Evolutionary conservation across 176 grass and related monocot genomes (phyloP).

Genomic region (Guadua angustifolia): DNA sequence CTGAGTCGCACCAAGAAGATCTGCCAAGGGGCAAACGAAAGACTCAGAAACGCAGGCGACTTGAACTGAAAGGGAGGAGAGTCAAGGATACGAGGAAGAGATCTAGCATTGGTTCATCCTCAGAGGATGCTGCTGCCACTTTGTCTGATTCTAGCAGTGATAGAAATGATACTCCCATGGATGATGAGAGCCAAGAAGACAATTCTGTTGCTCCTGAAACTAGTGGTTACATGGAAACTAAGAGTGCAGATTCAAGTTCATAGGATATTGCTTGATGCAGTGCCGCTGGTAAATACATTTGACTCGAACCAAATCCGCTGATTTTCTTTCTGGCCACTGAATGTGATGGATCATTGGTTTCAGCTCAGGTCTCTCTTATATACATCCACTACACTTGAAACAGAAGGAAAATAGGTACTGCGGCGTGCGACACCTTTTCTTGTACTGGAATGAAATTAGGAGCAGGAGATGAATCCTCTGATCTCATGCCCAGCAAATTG

Average conservation of each 20-base stretch:
- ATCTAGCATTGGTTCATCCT: conserved; percentile 48
- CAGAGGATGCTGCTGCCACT: conserved; percentile 54
- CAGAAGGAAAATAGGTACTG: neutral
- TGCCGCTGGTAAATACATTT: conserved; percentile 3
- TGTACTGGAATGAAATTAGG: neutral
- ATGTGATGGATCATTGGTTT: neutral
- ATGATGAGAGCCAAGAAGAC: conserved; percentile 52
- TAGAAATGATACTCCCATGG: conserved; percentile 42
- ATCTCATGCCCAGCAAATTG: conserved; percentile 1
- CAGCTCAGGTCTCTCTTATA: neutral
- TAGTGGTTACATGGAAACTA: conserved; percentile 46
- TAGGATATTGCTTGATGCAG: conserved; percentile 20
- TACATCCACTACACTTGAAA: neutral
- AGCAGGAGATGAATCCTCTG: neutral
- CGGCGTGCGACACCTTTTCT: neutral
- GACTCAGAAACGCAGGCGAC: conserved; percentile 62
- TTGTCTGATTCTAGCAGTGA: conserved; percentile 76
- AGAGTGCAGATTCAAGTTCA: conserved; percentile 64
- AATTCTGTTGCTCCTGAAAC: conserved; percentile 35
- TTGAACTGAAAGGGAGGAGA: conserved; percentile 62
- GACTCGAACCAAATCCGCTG: conserved; percentile 1
- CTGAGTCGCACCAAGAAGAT: conserved; percentile 71
- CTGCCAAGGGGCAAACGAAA: conserved; percentile 65
- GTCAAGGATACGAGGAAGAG: conserved; percentile 67
- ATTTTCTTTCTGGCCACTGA: neutral